Evolutionary conservation across 2,329 filamentous ascomycete genomes (phyloP), one percentile per base, ranked within the genome.

Genomic region (Exophiala viscosa): DNA sequence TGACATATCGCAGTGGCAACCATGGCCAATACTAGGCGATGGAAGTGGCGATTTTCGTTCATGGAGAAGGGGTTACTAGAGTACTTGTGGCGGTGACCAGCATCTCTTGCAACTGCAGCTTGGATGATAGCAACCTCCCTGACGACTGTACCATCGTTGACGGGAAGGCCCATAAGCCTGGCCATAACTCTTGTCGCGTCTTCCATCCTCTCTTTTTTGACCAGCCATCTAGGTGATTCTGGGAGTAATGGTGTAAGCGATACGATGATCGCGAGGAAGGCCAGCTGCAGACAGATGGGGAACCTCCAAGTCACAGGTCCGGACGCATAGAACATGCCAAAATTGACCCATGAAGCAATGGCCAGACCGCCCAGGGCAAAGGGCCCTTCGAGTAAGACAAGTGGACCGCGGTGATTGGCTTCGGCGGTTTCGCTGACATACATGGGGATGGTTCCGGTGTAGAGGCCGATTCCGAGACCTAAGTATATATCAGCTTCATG

Each of bases 1-100:
- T 79, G 70, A 47, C 72, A 74, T 67, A 79, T 82, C 70, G 79
- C 73, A 62, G 80, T 77, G 65, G 80, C 81, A 66, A 79, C 73
- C 57, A 80, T 80, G 55, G 76, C 79, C 20, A 81, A 70, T n/a
- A 77, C 63, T 5, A 75, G 75, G 49, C 79, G 76, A 66, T 82
- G 79, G 54, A 82, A 71, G 65, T 81, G 75, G 40, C 78, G 74
- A 62, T 81, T 72, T 54, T 79, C 76, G 54, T 70, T 73, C 73
- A 79, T 79, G 55, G 76, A 81, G 66, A 83, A 83, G 53, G 83
- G 73, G 55, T 83, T 20, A 28, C 23, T 7, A 28, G 23, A 28
- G 23, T 28, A 28, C 17, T 31, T 40, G n/a, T 80, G 6, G 65
- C 64, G 66, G 82, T 82, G 28, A 77, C 74, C 51, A 72, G 69